Evolutionary conservation across 2,329 filamentous ascomycete species (phyloP).

Genomic region (Hortaea werneckii): DNA sequence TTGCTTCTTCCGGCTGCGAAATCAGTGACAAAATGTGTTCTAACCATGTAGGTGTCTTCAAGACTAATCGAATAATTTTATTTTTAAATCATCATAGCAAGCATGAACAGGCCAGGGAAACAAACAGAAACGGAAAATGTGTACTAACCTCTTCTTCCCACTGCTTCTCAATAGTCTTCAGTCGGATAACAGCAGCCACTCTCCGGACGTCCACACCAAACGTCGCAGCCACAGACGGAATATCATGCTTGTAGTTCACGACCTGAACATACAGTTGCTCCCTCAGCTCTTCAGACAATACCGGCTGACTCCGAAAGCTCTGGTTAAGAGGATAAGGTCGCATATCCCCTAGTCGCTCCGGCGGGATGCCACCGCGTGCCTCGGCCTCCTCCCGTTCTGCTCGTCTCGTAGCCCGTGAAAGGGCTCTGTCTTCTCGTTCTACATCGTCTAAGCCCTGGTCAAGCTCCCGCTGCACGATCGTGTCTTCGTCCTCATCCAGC

Average conservation of each 20-base stretch:
- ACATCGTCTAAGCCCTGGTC: constrained; percentile 6
- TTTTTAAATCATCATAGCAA: constrained; percentile 54
- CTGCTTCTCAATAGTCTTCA: constrained; percentile 77
- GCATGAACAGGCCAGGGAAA: not conserved
- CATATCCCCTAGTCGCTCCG: constrained; percentile 19
- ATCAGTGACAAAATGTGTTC: constrained; percentile 69
- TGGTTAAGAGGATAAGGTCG: constrained; percentile 67
- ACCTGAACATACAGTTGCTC: constrained; percentile 66
- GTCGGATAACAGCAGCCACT: constrained; percentile 72
- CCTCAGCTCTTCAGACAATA: constrained; percentile 63
- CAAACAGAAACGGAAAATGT: not conserved
- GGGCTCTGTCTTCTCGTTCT: constrained; percentile 3
- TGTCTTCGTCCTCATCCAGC: constrained; percentile 16
- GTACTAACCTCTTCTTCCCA: constrained; percentile 64
- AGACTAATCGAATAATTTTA: constrained; percentile 95
- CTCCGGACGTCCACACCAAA: constrained; percentile 71
- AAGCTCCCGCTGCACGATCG: constrained; percentile 7
- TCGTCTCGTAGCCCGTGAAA: constrained; percentile 2
- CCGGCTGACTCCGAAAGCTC: constrained; percentile 58
- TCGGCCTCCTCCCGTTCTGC: constrained; percentile 12
- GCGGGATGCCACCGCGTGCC: constrained; percentile 13
- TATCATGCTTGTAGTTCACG: constrained; percentile 52
- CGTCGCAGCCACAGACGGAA: constrained; percentile 68
- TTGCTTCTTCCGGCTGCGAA: constrained; percentile 2
- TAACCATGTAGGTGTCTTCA: constrained; percentile 95